These are phyloP conservation scores for Exidia glandulosa DNA, from an alignment of 768 basidiomycete species.

Conservation along the genomic window DNA sequence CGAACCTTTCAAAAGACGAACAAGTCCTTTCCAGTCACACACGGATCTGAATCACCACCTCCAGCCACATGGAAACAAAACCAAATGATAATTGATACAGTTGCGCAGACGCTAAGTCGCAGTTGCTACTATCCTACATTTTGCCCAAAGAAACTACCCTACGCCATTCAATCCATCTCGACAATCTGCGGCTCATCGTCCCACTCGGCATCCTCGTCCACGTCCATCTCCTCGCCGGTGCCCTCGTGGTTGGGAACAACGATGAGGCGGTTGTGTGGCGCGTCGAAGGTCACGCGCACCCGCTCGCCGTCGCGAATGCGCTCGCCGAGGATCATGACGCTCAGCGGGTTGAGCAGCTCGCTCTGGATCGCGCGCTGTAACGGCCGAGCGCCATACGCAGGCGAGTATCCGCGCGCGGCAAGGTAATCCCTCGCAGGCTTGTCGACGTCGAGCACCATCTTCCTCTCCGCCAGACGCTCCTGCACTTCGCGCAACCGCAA, in stretches of 20 bases:
- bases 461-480: slow-evolving; percentile 63
- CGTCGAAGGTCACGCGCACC: slow-evolving; percentile 67
- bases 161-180: slow-evolving; percentile 43
- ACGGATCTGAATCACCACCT: too few relatives aligned
- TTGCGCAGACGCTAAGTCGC: too few relatives aligned
- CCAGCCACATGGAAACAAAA: too few relatives aligned
- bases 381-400: slow-evolving; percentile 84
- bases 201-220: slow-evolving; percentile 48
- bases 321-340: slow-evolving; percentile 73
- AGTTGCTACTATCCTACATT: too few relatives aligned
- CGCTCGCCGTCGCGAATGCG: slow-evolving; percentile 72
- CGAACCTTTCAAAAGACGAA: too few relatives aligned
- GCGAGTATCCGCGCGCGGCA: slow-evolving; percentile 64
- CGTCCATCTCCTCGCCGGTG: slow-evolving; percentile 39
- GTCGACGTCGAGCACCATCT: slow-evolving; percentile 72
- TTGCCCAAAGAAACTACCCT: neutral
- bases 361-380: slow-evolving; percentile 85
- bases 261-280: slow-evolving; percentile 63
- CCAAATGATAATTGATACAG: too few relatives aligned
- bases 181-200: slow-evolving; percentile 57
- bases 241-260: slow-evolving; percentile 76
- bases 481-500: slow-evolving; percentile 80
- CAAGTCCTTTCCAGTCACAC: too few relatives aligned
- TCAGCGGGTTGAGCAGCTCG: slow-evolving; percentile 86
- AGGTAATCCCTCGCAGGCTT: slow-evolving; percentile 67